Conservation (phyloP, 495 filamentous ascomycete genomes). For the Talaromyces liani region DNA sequence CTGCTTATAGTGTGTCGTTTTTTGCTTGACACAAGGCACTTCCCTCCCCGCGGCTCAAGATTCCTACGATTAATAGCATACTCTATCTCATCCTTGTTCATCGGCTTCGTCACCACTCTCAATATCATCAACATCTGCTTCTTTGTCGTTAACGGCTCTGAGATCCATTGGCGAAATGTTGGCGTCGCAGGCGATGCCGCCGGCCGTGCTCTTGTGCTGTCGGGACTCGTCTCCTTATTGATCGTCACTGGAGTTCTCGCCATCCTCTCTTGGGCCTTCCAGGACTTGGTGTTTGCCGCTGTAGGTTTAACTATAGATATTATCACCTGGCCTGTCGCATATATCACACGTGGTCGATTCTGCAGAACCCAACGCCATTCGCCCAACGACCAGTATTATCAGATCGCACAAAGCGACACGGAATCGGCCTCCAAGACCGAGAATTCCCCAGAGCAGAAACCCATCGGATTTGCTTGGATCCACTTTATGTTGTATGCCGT, state of each 20-base stretch:
- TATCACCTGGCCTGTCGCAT: background rate
- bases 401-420: conserved; percentile 6
- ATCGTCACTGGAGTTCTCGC: conserved; percentile 24
- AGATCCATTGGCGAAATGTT: conserved; percentile 35
- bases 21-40: conserved; percentile 8
- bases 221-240: conserved; percentile 30
- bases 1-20: conserved; percentile 25
- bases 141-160: conserved; percentile 27
- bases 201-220: conserved; percentile 27
- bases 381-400: background rate
- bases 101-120: conserved; percentile 2
- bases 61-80: background rate
- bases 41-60: background rate
- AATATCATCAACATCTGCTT: conserved; percentile 26
- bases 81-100: conserved; percentile 2
- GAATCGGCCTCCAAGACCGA: conserved; percentile 13
- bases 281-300: background rate
- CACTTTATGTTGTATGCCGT: conserved; percentile 13
- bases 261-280: conserved; percentile 12
- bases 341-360: background rate
- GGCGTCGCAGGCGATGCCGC: conserved; percentile 26
- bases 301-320: background rate
- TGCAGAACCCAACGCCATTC: background rate
- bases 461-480: conserved; percentile 7
- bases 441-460: conserved; percentile 8